Evolutionary conservation across 1,284 basidiomycete species (phyloP).

Genomic region (Farysia itapuensis): DNA sequence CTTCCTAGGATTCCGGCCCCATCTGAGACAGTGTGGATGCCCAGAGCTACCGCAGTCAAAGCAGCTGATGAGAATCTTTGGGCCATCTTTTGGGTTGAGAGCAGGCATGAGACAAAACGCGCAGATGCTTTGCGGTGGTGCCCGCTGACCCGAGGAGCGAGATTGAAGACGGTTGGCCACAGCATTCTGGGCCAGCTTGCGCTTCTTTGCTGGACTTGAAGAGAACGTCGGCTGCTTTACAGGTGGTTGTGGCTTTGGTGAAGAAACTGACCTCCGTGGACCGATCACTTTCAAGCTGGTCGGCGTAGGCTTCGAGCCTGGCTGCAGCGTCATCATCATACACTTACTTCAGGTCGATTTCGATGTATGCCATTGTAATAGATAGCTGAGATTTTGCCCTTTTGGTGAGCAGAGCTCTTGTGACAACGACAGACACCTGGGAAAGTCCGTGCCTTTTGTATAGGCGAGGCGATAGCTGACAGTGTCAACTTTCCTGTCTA

Average conservation of each 20-base stretch:
- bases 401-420: too few relatives aligned
- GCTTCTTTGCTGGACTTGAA: slow-evolving; percentile 18
- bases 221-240: slow-evolving; percentile 2
- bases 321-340: too few relatives aligned
- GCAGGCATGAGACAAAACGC: slow-evolving; percentile 56
- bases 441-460: too few relatives aligned
- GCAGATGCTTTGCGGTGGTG: slow-evolving; percentile 39
- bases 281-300: too few relatives aligned
- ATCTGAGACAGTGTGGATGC: slow-evolving; percentile 57
- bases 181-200: slow-evolving; percentile 9
- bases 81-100: slow-evolving; percentile 18
- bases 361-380: too few relatives aligned
- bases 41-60: slow-evolving; percentile 59
- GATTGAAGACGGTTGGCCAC: not conserved
- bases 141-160: slow-evolving; percentile 2
- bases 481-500: too few relatives aligned
- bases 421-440: too few relatives aligned
- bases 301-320: too few relatives aligned
- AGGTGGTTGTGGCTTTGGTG: slow-evolving; percentile 8
- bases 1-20: slow-evolving; percentile 61
- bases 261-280: slow-evolving; percentile 12
- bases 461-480: too few relatives aligned
- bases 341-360: too few relatives aligned
- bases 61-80: slow-evolving; percentile 55
- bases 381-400: too few relatives aligned